Base-by-base conservation (phyloP, 495 filamentous ascomycete genomes). In the Penicillium robsamsonii region DNA sequence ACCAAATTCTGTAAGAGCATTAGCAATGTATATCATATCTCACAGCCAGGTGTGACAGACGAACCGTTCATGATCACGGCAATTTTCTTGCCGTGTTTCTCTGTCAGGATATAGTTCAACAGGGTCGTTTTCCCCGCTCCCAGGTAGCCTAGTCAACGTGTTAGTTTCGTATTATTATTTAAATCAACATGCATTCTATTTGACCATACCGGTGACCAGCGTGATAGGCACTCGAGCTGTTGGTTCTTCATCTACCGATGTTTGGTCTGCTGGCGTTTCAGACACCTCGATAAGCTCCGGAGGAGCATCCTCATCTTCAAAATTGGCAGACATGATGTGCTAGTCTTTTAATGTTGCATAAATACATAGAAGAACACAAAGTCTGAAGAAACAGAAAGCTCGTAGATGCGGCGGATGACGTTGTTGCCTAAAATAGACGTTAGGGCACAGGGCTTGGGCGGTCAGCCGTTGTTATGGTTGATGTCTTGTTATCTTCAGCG, bases 111-210 rank as follows among this genome's bases (percentile, higher is more conserved):
- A 69, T 97, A 95, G 66, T 98, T 98, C 44, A 98, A 76, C 7
- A 98, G 75, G 0, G 95, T 97, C 0, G 93, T 97, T 70, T 98
- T 98, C 18, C 94, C 94, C 24, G 94, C 89, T 30, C 94, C 94
- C 17, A 98, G 82, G 62, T 97, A 98, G 8, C 85, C 85, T 87
- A 11, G 7, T n/a, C 24, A 46, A 0, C 0, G 11, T 45, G 3
- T 54, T 54, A 54, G 43, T 10, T 10, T 13, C 10, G 7, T 35
- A 0, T 9, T 29, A 5, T 25, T 8, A 18, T 4, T 12, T 38
- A 12, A 18, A 13, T 41, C 31, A 47, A 17, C 2, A 38, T 27
- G 13, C 18, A 13, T 11, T 17, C 7, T 27, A 22, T 40, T 11
- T n/a, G 43, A 15, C 61, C 74, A 59, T 77, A 87, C 91, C 91